Evolutionary conservation across 306 rosid species (phyloP), one percentile per base, ranked within the genome.

Genomic region (Hippophae tibetana): DNA sequence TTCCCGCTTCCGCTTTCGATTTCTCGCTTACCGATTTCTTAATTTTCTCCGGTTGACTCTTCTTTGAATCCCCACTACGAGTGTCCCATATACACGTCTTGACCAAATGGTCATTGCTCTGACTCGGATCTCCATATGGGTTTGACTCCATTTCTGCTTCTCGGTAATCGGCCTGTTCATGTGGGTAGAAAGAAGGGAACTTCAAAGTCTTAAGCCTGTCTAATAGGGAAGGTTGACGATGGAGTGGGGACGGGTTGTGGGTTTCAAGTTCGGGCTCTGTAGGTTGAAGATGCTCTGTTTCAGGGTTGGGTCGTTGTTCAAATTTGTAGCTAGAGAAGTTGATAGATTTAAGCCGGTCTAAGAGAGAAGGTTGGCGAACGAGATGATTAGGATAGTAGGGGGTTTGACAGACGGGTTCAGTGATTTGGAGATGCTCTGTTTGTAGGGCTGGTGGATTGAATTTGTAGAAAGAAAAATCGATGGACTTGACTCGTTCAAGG

Each of bases 341-440:
- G 66, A 77, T 27, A 7, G 85, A 80, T 63, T 68, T 79, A 61
- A 85, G 56, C 1, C 82, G 75, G 38, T 75, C 88, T 44, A 86
- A 23, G 9, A 81, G 27, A 6, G 94, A 79, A 1, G 89, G 87
- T 13, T 73, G 31, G 31, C 77, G 74, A 57, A 7, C 66, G 44
- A 78, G 56, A 8, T 57, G 40, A 60, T 54, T 8, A 11, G 23
- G 52, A 4, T 31, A 31, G n/a, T 13, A 1, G 3, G 45, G 13
- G 11, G 31, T 26, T 13, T 54, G 64, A 1, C 50, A 5, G 4
- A 51, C 71, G 46, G 54, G 10, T 6, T 54, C 69, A 5, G 13
- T 12, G 45, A 54, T 47, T 13, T 5, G 26, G 7, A 42, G 43
- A n/a, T 13, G 13, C 25, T 61, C 61, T 51, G 62, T 27, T 43